phyloP scores from a whole-genome alignment of 257 asterid genomes.

The Solanum pimpinellifolium region DNA sequence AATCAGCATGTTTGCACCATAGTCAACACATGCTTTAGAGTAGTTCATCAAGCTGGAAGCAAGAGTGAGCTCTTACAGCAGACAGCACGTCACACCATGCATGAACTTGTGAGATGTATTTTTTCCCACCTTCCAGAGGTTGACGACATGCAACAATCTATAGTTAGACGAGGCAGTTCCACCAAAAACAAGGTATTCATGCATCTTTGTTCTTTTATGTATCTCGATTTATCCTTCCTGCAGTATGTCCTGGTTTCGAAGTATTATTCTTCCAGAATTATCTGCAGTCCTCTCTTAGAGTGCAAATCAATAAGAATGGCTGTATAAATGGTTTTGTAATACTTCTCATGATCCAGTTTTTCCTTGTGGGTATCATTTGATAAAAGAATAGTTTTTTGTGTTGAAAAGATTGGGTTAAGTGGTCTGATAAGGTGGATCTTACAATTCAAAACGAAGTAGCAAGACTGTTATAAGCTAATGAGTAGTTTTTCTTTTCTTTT shows the following conservation, averaged over 20 bases:
- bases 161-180: slow-evolving; percentile 54
- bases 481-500: not conserved
- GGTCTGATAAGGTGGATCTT: not conserved
- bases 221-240: not conserved
- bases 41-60: slow-evolving; percentile 89
- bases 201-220: not conserved
- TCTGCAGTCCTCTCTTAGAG: not conserved
- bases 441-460: not conserved
- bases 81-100: slow-evolving; percentile 88
- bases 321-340: not conserved
- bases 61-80: slow-evolving; percentile 86
- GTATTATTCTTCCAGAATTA: not conserved
- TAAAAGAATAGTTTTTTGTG: not conserved
- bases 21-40: slow-evolving; percentile 74
- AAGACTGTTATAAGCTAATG: not conserved
- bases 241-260: not conserved
- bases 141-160: slow-evolving; percentile 48
- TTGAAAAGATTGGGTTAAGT: not conserved
- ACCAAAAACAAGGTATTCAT: not conserved
- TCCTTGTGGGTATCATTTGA: not conserved
- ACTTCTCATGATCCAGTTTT: not conserved
- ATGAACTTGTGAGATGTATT: slow-evolving; percentile 85
- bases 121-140: slow-evolving; percentile 87
- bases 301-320: not conserved
- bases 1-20: slow-evolving; percentile 92